Conservation (phyloP, 768 basidiomycete genomes). For the Mycena kentingensis region DNA sequence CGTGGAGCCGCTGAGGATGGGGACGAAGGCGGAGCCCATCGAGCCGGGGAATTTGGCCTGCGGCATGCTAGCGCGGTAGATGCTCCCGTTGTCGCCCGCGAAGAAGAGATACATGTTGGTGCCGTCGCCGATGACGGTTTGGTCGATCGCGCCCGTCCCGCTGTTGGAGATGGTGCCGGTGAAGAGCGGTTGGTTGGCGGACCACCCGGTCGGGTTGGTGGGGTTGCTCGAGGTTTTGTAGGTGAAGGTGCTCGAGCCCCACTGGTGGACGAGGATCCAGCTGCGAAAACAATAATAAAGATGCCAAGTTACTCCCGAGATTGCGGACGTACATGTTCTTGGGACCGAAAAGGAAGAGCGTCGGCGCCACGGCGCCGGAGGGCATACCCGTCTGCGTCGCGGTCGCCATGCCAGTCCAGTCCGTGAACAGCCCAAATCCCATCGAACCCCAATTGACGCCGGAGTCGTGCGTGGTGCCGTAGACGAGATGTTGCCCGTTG, state of each 20-base stretch:
- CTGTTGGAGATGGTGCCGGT: slow-evolving; percentile 6
- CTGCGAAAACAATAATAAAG: too few relatives aligned
- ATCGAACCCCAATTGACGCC: slow-evolving; percentile 11
- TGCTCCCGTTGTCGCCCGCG: slow-evolving; percentile 17
- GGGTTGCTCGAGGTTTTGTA: slow-evolving; percentile 15
- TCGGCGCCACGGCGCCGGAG: slow-evolving; percentile 12
- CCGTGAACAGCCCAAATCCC: slow-evolving; percentile 8
- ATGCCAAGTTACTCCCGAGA: too few relatives aligned
- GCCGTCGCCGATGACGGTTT: slow-evolving; percentile 16
- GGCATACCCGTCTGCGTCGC: slow-evolving; percentile 13
- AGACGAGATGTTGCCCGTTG: slow-evolving; percentile 19
- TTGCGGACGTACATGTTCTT: too few relatives aligned
- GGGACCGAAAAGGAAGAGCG: slow-evolving; percentile 7
- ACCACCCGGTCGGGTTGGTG: slow-evolving; percentile 18
- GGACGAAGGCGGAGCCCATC: slow-evolving; percentile 3
- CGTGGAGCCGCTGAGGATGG: slow-evolving; percentile 2
- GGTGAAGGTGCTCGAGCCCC: slow-evolving; percentile 9
- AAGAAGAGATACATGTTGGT: slow-evolving; percentile 22
- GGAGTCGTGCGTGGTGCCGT: slow-evolving; percentile 9
- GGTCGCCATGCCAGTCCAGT: slow-evolving; percentile 15
- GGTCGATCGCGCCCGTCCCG: slow-evolving; percentile 13
- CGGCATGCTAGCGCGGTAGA: slow-evolving; percentile 18
- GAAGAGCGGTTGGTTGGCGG: neutral
- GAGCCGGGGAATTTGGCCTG: slow-evolving; percentile 10
- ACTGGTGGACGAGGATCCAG: slow-evolving; percentile 13